phyloP scores from a whole-genome alignment of 306 rosid genomes.

The Begonia fuchsioides region DNA sequence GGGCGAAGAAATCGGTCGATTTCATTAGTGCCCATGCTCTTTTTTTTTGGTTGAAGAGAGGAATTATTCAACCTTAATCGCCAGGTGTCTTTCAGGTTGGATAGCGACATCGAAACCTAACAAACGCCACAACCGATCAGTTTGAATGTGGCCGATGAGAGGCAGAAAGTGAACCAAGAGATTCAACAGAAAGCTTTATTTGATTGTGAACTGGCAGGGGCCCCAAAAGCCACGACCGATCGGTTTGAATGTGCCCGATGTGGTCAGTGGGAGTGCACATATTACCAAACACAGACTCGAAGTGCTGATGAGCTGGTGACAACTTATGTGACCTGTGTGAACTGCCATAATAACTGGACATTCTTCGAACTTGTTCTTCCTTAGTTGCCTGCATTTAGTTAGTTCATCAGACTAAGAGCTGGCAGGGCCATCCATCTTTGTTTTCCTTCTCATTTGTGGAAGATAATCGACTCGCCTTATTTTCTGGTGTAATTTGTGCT shows the following conservation, averaged over 20 bases:
- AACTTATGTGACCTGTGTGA: constrained; percentile 78
- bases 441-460: too few relatives aligned
- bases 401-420: too few relatives aligned
- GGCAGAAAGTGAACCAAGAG: constrained; percentile 55
- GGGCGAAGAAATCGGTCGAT: too few relatives aligned
- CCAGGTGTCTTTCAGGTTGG: constrained; percentile 48
- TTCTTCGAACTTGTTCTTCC: constrained; percentile 41
- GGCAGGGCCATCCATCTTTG: too few relatives aligned
- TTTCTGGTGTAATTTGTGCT: too few relatives aligned
- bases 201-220: constrained; percentile 68
- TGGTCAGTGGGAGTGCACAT: constrained; percentile 78
- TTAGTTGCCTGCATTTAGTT: too few relatives aligned
- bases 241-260: constrained; percentile 86
- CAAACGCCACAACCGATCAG: constrained; percentile 90
- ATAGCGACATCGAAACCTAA: constrained; percentile 62
- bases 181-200: constrained; percentile 61
- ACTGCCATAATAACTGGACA: constrained; percentile 92
- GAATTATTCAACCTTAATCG: too few relatives aligned
- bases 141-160: constrained; percentile 92
- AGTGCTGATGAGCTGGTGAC: constrained; percentile 99
- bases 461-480: too few relatives aligned
- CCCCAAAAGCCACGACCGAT: constrained; percentile 73
- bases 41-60: too few relatives aligned
- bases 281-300: constrained; percentile 96
- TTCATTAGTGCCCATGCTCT: too few relatives aligned